These are phyloP conservation scores for Fusarium nanum DNA, from an alignment of 2,329 filamentous ascomycete species.

Conservation along the genomic window DNA sequence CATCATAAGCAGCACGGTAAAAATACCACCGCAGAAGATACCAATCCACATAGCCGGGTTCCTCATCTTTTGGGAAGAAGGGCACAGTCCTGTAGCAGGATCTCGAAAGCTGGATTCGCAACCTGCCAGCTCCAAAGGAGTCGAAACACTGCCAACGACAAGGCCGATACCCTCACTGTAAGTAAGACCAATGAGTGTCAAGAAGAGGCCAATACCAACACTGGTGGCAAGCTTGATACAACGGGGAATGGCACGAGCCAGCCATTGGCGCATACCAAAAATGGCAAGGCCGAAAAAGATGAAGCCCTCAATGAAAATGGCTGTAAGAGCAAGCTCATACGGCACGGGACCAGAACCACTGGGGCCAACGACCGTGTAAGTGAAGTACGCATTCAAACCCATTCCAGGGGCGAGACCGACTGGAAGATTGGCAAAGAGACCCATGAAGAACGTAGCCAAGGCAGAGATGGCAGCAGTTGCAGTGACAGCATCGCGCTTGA, in stretches of 20 bases:
- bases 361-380: slow-evolving; percentile 77
- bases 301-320: slow-evolving; percentile 89
- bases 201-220: slow-evolving; percentile 86
- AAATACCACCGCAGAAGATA: slow-evolving; percentile 85
- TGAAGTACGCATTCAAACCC: slow-evolving; percentile 86
- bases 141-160: slow-evolving; percentile 74
- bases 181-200: slow-evolving; percentile 79
- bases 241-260: slow-evolving; percentile 83
- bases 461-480: slow-evolving; percentile 86
- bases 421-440: slow-evolving; percentile 79
- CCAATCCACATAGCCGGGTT: slow-evolving; percentile 88
- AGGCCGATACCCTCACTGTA: slow-evolving; percentile 87
- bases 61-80: slow-evolving; percentile 77
- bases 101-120: slow-evolving; percentile 62
- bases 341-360: slow-evolving; percentile 80
- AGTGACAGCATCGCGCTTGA: slow-evolving; percentile 84
- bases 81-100: slow-evolving; percentile 62
- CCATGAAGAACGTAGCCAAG: slow-evolving; percentile 85
- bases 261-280: slow-evolving; percentile 86
- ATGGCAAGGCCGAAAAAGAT: slow-evolving; percentile 85
- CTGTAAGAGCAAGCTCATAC: slow-evolving; percentile 81
- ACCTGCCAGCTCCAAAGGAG: slow-evolving; percentile 80
- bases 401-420: slow-evolving; percentile 58
- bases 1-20: slow-evolving; percentile 84
- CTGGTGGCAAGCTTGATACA: slow-evolving; percentile 90